Evolutionary conservation across 2,329 filamentous ascomycete species (phyloP), one percentile per base, ranked within the genome.

Genomic region (Cordyceps pruinosa): DNA sequence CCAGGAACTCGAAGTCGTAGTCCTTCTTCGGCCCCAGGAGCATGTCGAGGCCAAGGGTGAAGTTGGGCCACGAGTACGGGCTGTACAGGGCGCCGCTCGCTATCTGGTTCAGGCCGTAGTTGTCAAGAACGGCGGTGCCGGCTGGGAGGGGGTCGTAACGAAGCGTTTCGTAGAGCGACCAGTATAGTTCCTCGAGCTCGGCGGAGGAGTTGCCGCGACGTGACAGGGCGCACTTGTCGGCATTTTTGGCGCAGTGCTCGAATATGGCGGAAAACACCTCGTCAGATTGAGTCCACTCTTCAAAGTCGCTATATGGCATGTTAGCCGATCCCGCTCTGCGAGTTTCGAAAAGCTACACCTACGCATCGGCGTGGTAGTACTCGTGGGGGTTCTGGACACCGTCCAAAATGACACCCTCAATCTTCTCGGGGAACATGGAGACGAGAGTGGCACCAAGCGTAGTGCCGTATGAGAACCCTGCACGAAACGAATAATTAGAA

Each of bases 361-460:
- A 60, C 58, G 30, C 49, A 44, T 56, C 52, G n/a, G 61, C 66
- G 37, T 67, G 60, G 57, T 68, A 72, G 57, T 70, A 72, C 41
- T 72, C 62, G 30, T 65, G 64, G 7, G 65, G 64, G 49, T 70
- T 73, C 25, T 65, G 55, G 5, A 69, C 65, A 48, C 70, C 70
- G 59, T 76, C 74, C 2, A 77, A 59, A 15, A 75, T 59, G 10
- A 75, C 55, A 34, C 65, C 66, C 23, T 72, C 72, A 23, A 76
- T 65, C 39, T 69, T 65, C 23, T 75, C 70, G 1, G 74, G 75
- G 57, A 75, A 75, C 69, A 77, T 72, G 21, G 72, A 69, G 7
- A 71, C 71, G 13, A 71, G 62, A 0, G 69, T 73, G 3, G 65
- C 64, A 7, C 75, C 75, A 1, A 77, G 60, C 6, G 69, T 61